Percentiles rank a stretch among this genome's conserved stretches.
Conservation (phyloP, 2,329 filamentous ascomycete species). For the Cordyceps cateniannulata region DNA sequence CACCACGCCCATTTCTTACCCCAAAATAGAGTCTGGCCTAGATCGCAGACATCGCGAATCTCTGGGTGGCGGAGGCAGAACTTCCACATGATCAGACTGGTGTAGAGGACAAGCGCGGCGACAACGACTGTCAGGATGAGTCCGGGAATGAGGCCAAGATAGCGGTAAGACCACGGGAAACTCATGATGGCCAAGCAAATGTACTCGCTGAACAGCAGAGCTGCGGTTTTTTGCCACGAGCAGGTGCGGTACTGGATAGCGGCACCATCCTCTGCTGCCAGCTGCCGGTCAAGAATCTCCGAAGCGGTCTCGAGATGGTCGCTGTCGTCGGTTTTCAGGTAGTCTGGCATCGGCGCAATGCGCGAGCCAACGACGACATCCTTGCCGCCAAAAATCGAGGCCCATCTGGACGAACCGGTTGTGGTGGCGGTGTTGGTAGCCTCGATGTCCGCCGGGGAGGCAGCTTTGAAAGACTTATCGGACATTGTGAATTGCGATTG, state of each 20-base stretch:
- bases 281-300: conserved; percentile 55
- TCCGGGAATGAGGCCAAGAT: conserved; percentile 78
- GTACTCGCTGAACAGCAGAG: conserved; percentile 87
- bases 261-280: conserved; percentile 68
- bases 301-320: conserved; percentile 40
- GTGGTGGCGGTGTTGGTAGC: conserved; percentile 10
- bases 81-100: conserved; percentile 58
- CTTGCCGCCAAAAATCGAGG: conserved; percentile 32
- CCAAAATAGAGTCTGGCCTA: conserved; percentile 94
- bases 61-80: conserved; percentile 89
- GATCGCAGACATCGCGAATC: conserved; percentile 86
- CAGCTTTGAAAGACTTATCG: conserved; percentile 7
- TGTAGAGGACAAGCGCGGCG: conserved; percentile 76
- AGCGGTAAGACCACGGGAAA: conserved; percentile 87
- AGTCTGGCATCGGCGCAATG: conserved; percentile 40
- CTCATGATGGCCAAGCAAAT: conserved; percentile 92
- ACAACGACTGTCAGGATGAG: conserved; percentile 77
- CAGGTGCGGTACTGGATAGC: conserved; percentile 89
- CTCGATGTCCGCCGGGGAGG: conserved; percentile 14
- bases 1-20: conserved; percentile 59
- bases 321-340: conserved; percentile 33
- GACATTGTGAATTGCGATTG: conserved; percentile 13
- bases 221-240: conserved; percentile 92
- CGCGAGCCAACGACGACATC: conserved; percentile 42
- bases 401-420: conserved; percentile 23